Conservation (phyloP, 2,329 filamentous ascomycete genomes). For the Chaetomium globosum region DNA sequence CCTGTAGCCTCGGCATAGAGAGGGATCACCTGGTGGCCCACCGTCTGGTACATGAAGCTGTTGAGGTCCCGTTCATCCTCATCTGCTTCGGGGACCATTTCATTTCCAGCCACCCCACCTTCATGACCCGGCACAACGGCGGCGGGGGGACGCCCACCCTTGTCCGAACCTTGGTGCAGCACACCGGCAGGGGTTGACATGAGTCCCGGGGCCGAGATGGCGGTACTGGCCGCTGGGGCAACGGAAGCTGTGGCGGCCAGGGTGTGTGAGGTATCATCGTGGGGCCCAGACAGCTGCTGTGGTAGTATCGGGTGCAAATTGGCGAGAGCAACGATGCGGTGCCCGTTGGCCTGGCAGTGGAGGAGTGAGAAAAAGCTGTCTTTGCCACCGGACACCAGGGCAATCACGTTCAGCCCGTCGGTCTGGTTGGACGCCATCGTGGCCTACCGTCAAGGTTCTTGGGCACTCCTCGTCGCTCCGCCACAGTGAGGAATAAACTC, state of each 20-base stretch:
- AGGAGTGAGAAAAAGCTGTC: constrained; percentile 93
- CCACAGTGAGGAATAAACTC: neutral
- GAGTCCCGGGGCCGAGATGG: constrained; percentile 23
- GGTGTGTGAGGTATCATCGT: constrained; percentile 11
- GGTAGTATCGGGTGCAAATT: constrained; percentile 70
- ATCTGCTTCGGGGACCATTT: constrained; percentile 42
- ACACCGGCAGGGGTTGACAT: constrained; percentile 14
- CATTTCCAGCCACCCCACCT: constrained; percentile 28
- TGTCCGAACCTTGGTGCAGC: constrained; percentile 15
- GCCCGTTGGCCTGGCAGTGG: constrained; percentile 84
- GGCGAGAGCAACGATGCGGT: constrained; percentile 81
- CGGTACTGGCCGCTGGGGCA: constrained; percentile 28
- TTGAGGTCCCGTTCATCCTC: constrained; percentile 70
- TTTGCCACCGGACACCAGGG: constrained; percentile 92
- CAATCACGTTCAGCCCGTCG: constrained; percentile 72
- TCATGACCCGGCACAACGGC: constrained; percentile 20
- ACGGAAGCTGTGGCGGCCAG: constrained; percentile 19
- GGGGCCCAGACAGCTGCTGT: neutral
- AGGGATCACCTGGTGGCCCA: constrained; percentile 84
- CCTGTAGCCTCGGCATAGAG: constrained; percentile 78
- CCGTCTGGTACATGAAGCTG: constrained; percentile 99
- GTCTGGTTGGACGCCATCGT: constrained; percentile 28
- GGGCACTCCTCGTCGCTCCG: neutral
- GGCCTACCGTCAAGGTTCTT: neutral
- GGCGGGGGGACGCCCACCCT: constrained; percentile 20